Conservation (phyloP, 148 eudicot species). For the Beta vulgaris region DNA sequence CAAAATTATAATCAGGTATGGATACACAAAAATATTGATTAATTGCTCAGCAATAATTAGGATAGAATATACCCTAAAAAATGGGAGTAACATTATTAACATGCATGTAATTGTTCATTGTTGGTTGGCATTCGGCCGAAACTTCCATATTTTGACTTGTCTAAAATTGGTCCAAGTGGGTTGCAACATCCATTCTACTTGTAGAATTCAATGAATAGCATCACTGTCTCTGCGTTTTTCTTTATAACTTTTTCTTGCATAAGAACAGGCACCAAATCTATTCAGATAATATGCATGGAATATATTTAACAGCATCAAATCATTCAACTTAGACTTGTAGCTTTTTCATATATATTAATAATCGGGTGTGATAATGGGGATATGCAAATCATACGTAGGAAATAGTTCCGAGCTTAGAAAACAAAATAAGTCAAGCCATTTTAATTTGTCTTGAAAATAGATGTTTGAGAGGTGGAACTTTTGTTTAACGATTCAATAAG, state of each 20-base stretch:
- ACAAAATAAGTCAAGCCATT: no score
- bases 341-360: no score
- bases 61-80: no score
- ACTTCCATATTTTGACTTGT: background rate
- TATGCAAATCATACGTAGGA: no score
- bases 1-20: slow-evolving; percentile 3
- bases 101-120: no score
- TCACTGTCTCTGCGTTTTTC: no score
- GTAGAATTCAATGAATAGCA: slow-evolving; percentile 10
- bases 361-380: no score
- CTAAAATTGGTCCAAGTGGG: slow-evolving; percentile 16
- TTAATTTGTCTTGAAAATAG: no score
- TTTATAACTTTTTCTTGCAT: no score
- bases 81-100: background rate
- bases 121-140: slow-evolving; percentile 24
- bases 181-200: slow-evolving; percentile 13
- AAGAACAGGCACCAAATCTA: background rate
- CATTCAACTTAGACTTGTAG: background rate
- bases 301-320: background rate
- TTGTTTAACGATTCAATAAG: no score
- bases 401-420: no score
- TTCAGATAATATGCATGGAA: background rate
- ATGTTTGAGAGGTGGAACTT: no score
- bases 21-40: background rate
- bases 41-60: background rate